Base-by-base conservation (phyloP, 345 rosid species). In the Citrus medica region DNA sequence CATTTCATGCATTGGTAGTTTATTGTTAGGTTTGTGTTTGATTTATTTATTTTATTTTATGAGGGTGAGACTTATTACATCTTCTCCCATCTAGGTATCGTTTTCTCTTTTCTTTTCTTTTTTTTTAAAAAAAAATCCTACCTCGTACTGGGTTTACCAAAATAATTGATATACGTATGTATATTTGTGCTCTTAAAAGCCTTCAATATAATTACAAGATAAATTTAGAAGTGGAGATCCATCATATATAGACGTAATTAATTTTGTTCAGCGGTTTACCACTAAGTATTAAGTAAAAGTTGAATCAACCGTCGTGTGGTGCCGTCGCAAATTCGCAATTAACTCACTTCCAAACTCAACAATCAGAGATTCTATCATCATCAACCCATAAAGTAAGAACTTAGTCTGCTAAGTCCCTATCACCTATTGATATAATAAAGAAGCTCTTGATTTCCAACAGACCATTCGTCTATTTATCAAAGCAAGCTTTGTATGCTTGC, bases 371-470 rank as follows among this genome's bases (percentile, higher is more conserved):
- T 37, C 21, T 13, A 13, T 46, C 3, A 28, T 66, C 81, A 37
- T 65, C 66, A 64, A 73, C 59, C 81, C 76, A 71, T 48, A 73
- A 30, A 35, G 2, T 40, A 48, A 71, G 56, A 46, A 27, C 60
- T 12, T 30, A 12, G 4, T 71, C 70, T 19, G 28, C 7, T 61
- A 19, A 21, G 9, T 25, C n/a, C 21, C 7, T 7, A 19, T 32
- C 35, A 30, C 24, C 9, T 22, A 42, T 14, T 27, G 80, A 70
- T 46, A 38, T 46, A 10, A 78, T 30, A 10, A 78, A 21, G 63
- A 78, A 69, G 3, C 69, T 59, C 73, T 77, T 82, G 70, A 79
- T 46, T 61, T 84, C 79, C 32, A 77, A 40, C 51, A 84, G 70
- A 2, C 78, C 85, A 10, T 1, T 42, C 19, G 59, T 84, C 74